phyloP scores from a whole-genome alignment of 2,329 filamentous ascomycete genomes.

The Epicoccum nigrum region DNA sequence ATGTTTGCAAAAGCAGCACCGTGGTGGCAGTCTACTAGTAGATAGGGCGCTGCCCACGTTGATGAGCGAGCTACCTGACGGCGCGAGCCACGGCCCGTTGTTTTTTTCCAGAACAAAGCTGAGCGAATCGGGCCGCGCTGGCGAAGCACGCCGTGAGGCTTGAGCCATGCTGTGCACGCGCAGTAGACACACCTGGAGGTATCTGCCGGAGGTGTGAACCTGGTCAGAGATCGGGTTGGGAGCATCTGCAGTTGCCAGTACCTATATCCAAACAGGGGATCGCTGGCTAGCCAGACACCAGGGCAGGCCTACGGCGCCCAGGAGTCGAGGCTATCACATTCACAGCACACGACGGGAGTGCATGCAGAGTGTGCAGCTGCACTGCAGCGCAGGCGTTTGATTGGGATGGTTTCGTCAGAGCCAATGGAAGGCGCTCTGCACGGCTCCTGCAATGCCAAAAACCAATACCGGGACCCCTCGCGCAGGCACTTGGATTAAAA shows the following conservation, averaged over 20 bases:
- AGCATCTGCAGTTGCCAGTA: not conserved
- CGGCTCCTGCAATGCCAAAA: slow-evolving; percentile 6
- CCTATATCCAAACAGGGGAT: slow-evolving; percentile 5
- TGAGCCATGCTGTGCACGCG: slow-evolving; percentile 7
- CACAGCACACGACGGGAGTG: not conserved
- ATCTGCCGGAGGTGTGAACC: slow-evolving; percentile 1
- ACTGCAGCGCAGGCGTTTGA: slow-evolving; percentile 2
- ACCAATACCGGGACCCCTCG: not conserved
- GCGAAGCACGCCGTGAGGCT: slow-evolving; percentile 4
- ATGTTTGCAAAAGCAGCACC: slow-evolving; percentile 11
- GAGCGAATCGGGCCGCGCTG: not conserved
- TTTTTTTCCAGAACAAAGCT: slow-evolving; percentile 15
- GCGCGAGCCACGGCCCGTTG: slow-evolving; percentile 24
- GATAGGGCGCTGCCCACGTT: slow-evolving; percentile 11
- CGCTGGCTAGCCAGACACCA: slow-evolving; percentile 1
- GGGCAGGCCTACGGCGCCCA: slow-evolving; percentile 2
- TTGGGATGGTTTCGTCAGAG: slow-evolving; percentile 1
- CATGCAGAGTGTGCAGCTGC: not conserved
- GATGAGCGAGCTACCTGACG: slow-evolving; percentile 21
- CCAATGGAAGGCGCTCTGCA: not conserved
- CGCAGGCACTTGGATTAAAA: not conserved
- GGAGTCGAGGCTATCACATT: not conserved
- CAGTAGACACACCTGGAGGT: not conserved
- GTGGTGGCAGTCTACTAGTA: too few species aligned
- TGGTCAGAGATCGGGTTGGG: slow-evolving; percentile 9